Evolutionary conservation across 306 rosid genomes (phyloP).

Genomic region (Psophocarpus tetragonolobus): DNA sequence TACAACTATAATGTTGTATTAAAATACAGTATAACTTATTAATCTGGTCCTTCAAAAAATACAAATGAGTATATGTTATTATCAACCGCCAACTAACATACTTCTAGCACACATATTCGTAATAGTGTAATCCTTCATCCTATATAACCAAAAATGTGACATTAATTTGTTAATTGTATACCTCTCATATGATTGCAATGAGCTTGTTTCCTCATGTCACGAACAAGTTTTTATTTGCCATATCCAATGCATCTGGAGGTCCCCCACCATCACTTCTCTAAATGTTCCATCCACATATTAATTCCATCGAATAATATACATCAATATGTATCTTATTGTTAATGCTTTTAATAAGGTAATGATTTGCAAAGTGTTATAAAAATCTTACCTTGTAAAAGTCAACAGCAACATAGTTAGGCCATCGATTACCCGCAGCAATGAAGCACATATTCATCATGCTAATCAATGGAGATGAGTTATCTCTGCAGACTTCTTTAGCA

Average conservation of each 20-base stretch:
- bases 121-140: background rate
- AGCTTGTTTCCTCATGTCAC: background rate
- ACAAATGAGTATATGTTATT: too few species aligned
- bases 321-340: background rate
- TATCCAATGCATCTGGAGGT: slow-evolving; percentile 35
- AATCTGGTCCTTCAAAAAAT: too few species aligned
- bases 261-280: slow-evolving; percentile 39
- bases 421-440: slow-evolving; percentile 36
- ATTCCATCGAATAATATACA: background rate
- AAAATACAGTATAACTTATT: too few species aligned
- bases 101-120: background rate
- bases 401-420: slow-evolving; percentile 39
- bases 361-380: background rate
- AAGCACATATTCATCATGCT: slow-evolving; percentile 26
- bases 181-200: background rate
- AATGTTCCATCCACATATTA: background rate
- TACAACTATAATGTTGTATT: too few species aligned
- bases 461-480: slow-evolving; percentile 39
- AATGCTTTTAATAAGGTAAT: background rate
- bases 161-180: background rate
- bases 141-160: background rate
- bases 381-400: slow-evolving; percentile 37
- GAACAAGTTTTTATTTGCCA: slow-evolving; percentile 27
- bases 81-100: too few species aligned
- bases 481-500: slow-evolving; percentile 24